Evolutionary conservation across 768 basidiomycete species (phyloP).

Genomic region (Termitomyces titanicus): DNA sequence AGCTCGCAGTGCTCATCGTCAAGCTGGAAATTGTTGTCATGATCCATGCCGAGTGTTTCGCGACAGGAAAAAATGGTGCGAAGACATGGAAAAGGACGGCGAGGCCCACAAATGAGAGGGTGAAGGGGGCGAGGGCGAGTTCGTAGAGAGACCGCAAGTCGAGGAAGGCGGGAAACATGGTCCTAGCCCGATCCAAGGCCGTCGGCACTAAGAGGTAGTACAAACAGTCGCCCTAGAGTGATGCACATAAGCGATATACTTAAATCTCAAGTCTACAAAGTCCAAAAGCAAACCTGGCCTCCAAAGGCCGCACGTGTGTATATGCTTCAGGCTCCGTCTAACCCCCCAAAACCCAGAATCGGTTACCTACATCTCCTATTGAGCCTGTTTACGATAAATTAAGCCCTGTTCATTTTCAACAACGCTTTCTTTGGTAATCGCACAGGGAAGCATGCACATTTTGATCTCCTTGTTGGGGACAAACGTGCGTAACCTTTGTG

Average conservation of each 20-base stretch:
- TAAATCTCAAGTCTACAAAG: neutral
- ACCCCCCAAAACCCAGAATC: neutral
- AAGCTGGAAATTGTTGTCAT: conserved; percentile 13
- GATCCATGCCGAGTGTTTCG: conserved; percentile 14
- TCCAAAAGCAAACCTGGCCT: neutral
- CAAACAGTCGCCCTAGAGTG: neutral
- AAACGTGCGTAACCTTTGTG: conserved; percentile 2
- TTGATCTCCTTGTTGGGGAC: neutral
- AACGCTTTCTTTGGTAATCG: neutral
- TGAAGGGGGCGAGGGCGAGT: neutral
- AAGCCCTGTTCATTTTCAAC: too few relatives aligned
- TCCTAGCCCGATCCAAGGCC: neutral
- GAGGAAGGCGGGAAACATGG: neutral
- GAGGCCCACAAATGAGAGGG: neutral
- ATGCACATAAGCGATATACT: neutral
- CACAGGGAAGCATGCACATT: too few relatives aligned
- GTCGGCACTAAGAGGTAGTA: neutral
- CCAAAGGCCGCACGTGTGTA: conserved; percentile 3
- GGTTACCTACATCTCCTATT: neutral
- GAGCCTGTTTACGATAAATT: neutral
- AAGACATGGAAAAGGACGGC: neutral
- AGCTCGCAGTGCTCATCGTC: conserved; percentile 1
- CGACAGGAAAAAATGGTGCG: neutral
- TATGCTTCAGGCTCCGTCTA: neutral
- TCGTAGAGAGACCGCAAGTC: neutral